Evolutionary conservation across 2,329 filamentous ascomycete genomes (phyloP).

Genomic region (Massarina eburnea): DNA sequence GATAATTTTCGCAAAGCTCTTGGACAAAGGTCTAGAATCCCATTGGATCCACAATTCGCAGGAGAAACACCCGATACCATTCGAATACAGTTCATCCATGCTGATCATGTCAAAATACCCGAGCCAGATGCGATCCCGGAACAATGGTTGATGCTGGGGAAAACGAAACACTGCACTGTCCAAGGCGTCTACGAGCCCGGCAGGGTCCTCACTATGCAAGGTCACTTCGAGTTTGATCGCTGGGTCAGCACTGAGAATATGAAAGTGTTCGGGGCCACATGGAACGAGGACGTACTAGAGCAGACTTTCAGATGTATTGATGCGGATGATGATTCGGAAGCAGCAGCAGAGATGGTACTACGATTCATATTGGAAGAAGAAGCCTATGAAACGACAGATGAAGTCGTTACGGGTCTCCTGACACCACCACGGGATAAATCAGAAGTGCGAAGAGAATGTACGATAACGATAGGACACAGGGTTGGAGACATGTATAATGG

Average conservation of each 20-base stretch:
- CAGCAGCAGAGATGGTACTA: slow-evolving; percentile 35
- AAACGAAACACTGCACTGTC: slow-evolving; percentile 37
- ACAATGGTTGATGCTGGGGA: slow-evolving; percentile 24
- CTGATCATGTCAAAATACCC: slow-evolving; percentile 30
- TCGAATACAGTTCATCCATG: slow-evolving; percentile 45
- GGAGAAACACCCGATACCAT: slow-evolving; percentile 13
- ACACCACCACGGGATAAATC: slow-evolving; percentile 18
- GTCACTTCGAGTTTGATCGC: slow-evolving; percentile 49
- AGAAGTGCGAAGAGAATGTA: too few relatives aligned
- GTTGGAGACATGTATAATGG: not conserved
- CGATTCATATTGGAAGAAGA: slow-evolving; percentile 31
- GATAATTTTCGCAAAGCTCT: slow-evolving; percentile 14
- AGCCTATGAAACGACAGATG: not conserved
- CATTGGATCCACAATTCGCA: not conserved
- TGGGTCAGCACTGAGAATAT: slow-evolving; percentile 46
- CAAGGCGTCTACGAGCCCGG: slow-evolving; percentile 46
- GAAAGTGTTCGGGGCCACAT: slow-evolving; percentile 37
- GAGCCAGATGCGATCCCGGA: slow-evolving; percentile 14
- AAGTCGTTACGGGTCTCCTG: slow-evolving; percentile 17
- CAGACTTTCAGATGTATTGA: slow-evolving; percentile 21
- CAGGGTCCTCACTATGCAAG: slow-evolving; percentile 46
- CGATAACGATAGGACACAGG: too few relatives aligned
- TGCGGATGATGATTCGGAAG: slow-evolving; percentile 32
- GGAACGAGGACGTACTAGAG: slow-evolving; percentile 21
- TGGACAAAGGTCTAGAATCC: not conserved